These are phyloP conservation scores for Heimioporus retisporus DNA, from an alignment of 1,284 basidiomycete species.

Conservation along the genomic window DNA sequence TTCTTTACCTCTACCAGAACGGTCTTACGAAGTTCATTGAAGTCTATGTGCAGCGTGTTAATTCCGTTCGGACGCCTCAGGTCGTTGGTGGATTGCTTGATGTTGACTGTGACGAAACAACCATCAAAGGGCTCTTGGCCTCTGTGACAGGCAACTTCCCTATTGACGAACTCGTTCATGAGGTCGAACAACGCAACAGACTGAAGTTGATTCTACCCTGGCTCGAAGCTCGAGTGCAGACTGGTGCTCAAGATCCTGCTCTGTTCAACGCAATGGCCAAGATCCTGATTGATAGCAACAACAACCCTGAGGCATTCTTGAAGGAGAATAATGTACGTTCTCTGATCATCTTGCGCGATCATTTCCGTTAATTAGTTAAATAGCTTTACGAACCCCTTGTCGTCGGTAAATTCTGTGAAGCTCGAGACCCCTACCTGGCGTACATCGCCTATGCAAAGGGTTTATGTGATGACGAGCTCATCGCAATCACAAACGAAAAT, in stretches of 20 bases:
- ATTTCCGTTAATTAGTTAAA: constrained; percentile 8
- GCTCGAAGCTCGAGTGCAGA: constrained; percentile 94
- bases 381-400: constrained; percentile 96
- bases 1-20: constrained; percentile 99
- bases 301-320: constrained; percentile 97
- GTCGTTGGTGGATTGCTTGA: constrained; percentile 98
- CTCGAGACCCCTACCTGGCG: constrained; percentile 97
- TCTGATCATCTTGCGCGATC: not conserved
- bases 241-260: constrained; percentile 92
- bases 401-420: constrained; percentile 99
- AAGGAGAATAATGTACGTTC: constrained; percentile 95
- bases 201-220: constrained; percentile 98
- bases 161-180: constrained; percentile 97
- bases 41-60: constrained; percentile 99
- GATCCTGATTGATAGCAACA: constrained; percentile 99
- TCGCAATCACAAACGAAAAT: constrained; percentile 98
- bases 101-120: constrained; percentile 98
- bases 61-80: constrained; percentile 98
- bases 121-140: constrained; percentile 94
- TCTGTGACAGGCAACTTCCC: constrained; percentile 99
- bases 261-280: constrained; percentile 99
- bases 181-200: constrained; percentile 97
- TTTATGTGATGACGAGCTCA: constrained; percentile 98
- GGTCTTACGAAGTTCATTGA: constrained; percentile 98
- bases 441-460: constrained; percentile 99